Evolutionary conservation across 1,139 yeast genomes (phyloP).

Genomic region (Nakaseomyces sp.): DNA sequence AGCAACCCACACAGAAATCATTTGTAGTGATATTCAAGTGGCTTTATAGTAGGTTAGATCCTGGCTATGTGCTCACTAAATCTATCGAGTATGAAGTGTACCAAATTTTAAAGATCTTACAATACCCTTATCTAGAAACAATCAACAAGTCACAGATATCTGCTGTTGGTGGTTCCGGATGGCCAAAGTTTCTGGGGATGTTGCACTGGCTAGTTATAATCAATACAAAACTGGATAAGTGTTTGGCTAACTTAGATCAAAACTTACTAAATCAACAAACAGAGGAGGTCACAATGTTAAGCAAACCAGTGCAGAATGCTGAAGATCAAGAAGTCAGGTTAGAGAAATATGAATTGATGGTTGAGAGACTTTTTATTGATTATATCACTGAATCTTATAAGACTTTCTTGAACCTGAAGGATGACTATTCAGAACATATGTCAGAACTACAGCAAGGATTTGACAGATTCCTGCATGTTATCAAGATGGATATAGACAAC

Average conservation of each 20-base stretch:
- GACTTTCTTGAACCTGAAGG: constrained; percentile 54
- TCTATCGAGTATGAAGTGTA: constrained; percentile 72
- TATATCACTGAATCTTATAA: constrained; percentile 62
- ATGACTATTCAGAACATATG: constrained; percentile 48
- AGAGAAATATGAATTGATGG: constrained; percentile 31
- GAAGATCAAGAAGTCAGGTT: constrained; percentile 34
- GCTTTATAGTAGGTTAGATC: constrained; percentile 68
- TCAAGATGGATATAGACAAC: constrained; percentile 38
- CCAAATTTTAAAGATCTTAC: constrained; percentile 51
- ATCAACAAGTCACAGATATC: constrained; percentile 77
- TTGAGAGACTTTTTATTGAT: constrained; percentile 55
- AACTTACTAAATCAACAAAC: constrained; percentile 24
- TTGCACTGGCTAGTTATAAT: constrained; percentile 68
- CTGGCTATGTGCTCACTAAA: constrained; percentile 61
- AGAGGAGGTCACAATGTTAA: constrained; percentile 30
- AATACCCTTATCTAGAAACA: constrained; percentile 74
- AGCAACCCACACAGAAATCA: constrained; percentile 81
- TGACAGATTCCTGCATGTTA: constrained; percentile 37
- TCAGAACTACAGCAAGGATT: constrained; percentile 52
- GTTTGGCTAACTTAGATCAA: constrained; percentile 23
- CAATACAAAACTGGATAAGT: constrained; percentile 40
- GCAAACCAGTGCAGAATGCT: constrained; percentile 37
- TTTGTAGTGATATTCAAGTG: constrained; percentile 73
- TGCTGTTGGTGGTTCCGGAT: constrained; percentile 86
- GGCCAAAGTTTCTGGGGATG: constrained; percentile 81